Evolutionary conservation across 805 yeast genomes (phyloP).

Genomic region (Grigorovia yakushimaensis): DNA sequence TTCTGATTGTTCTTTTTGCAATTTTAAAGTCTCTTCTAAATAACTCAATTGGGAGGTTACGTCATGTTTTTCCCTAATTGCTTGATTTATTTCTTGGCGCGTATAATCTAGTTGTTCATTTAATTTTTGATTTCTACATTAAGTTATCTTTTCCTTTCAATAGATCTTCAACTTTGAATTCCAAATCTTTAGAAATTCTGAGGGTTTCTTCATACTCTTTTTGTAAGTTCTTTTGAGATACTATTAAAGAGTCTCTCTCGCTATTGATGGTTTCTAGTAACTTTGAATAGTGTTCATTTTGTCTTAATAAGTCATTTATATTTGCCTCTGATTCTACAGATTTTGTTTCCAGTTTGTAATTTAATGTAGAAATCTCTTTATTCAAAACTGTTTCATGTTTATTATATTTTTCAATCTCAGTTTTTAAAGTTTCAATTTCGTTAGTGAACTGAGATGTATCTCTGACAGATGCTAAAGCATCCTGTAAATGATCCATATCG

Average conservation of each 20-base stretch:
- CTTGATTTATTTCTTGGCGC: constrained; percentile 9
- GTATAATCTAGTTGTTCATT: constrained; percentile 17
- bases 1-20: constrained; percentile 25
- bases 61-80: constrained; percentile 16
- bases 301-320: constrained; percentile 32
- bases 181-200: constrained; percentile 46
- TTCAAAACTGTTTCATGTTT: constrained; percentile 58
- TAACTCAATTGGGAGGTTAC: constrained; percentile 14
- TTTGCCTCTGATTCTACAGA: constrained; percentile 31
- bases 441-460: constrained; percentile 37
- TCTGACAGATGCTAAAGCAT: constrained; percentile 32
- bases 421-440: constrained; percentile 46
- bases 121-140: constrained; percentile 40
- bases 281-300: constrained; percentile 35
- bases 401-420: constrained; percentile 43
- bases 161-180: constrained; percentile 51
- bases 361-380: constrained; percentile 53
- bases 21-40: constrained; percentile 22
- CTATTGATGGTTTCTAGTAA: constrained; percentile 33
- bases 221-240: constrained; percentile 38
- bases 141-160: constrained; percentile 54
- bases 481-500: constrained; percentile 44
- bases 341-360: constrained; percentile 50
- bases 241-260: constrained; percentile 34
- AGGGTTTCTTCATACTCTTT: constrained; percentile 36